Base-by-base conservation (phyloP, 225 moss, liverwort and hornwort species). In the Pseudisothecium myosuroides region DNA sequence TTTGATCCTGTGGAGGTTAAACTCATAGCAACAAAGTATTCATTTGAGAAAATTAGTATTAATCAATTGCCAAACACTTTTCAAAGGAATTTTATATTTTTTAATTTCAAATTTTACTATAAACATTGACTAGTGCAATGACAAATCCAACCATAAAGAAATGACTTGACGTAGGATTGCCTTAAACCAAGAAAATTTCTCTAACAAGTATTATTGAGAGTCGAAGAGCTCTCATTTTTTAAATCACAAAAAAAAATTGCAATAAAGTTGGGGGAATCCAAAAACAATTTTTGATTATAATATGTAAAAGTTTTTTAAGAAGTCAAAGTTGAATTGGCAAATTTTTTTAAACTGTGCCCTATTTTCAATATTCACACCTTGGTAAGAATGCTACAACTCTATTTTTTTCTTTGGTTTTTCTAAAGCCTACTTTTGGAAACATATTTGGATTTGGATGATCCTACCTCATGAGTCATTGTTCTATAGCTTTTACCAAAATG, bases 381-480 rank as follows among this genome's bases (percentile, higher is more conserved):
- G 2, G 49, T 0, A 1, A 12, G 17, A 74, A 29, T 49, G 19
- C 7, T 14, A 62, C 0, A 32, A 20, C 2, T 75, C 12, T 19
- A 49, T n/a, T 1, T 75, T 31, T 75, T 31, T 31, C 18, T 47
- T 2, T 74, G 1, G 0, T 32, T 32, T 49, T 32, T 75, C 2
- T 20, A 20, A 7, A 2, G 4, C 2, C 12, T 0, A 0, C 2
- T 49, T 49, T 20, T 32, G 0, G 0, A 31, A 75, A 18, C 0
- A 75, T 49, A 2, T 2, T 49, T 2, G 0, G 2, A 49, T 12
- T 32, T 20, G 8, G 7, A 2, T 75, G 47, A 75, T 32, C 4
- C 11, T 49, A 31, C 49, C 6, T 19, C 19, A 32, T 12, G 1
- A 21, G 5, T 21, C 20, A 76, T 50, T 32, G 8, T 20, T 34